Evolutionary conservation across 2,329 filamentous ascomycete species (phyloP).

Genomic region (Ophiosphaerella korrae): DNA sequence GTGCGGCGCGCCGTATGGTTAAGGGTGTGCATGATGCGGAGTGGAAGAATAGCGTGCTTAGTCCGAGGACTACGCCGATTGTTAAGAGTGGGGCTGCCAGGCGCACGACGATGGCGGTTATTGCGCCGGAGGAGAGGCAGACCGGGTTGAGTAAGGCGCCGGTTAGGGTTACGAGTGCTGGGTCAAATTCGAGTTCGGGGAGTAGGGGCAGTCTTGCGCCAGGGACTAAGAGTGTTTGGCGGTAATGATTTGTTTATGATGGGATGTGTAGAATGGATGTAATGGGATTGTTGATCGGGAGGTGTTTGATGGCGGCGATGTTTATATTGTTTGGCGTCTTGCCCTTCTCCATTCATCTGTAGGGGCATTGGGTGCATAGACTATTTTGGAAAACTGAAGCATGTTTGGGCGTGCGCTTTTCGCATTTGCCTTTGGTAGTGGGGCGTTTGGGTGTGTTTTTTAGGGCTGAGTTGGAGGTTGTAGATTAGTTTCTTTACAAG

Average conservation of each 20-base stretch:
- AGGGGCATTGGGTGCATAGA: too few species aligned
- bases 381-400: too few species aligned
- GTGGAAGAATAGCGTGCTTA: conserved; percentile 62
- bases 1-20: conserved; percentile 70
- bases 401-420: too few species aligned
- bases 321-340: too few species aligned
- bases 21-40: conserved; percentile 64
- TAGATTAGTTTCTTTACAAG: too few species aligned
- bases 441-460: too few species aligned
- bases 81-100: conserved; percentile 55
- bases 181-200: conserved; percentile 20
- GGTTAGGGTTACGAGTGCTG: conserved; percentile 39
- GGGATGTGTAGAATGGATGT: too few species aligned
- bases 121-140: conserved; percentile 33
- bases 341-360: too few species aligned
- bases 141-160: conserved; percentile 38
- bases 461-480: too few species aligned
- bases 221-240: conserved; percentile 40
- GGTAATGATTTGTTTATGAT: conserved; percentile 18
- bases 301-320: too few species aligned
- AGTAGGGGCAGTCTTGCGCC: conserved; percentile 39
- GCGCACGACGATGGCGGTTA: conserved; percentile 44
- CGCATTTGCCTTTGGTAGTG: too few species aligned
- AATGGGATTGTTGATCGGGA: too few species aligned
- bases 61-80: conserved; percentile 64